Evolutionary conservation across 495 filamentous ascomycete species (phyloP).

Genomic region (Cercophora sp.): DNA sequence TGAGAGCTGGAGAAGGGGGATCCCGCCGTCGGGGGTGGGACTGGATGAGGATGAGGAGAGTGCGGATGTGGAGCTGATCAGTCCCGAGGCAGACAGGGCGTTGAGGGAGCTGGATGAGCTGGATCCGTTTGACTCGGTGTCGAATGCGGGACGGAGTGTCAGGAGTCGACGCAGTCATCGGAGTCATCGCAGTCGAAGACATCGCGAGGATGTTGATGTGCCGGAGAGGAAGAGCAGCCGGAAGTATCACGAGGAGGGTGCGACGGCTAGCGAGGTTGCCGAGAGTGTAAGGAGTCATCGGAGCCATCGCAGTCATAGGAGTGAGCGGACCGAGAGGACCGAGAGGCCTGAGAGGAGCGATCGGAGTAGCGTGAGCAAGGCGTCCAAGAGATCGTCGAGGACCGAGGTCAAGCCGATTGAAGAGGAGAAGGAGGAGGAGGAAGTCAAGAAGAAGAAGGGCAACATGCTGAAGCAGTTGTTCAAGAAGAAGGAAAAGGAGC

Average conservation of each 20-base stretch:
- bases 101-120: conserved; percentile 26
- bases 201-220: conserved; percentile 18
- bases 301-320: conserved; percentile 8
- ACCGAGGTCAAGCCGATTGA: conserved; percentile 30
- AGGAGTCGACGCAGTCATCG: conserved; percentile 23
- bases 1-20: conserved; percentile 82
- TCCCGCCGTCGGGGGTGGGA: conserved; percentile 53
- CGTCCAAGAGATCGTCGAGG: conserved; percentile 26
- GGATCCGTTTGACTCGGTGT: conserved; percentile 28
- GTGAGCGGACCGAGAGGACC: no score
- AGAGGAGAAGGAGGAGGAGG: conserved; percentile 30
- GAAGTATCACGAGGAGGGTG: conserved; percentile 17
- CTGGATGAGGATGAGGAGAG: conserved; percentile 41
- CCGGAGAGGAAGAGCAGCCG: conserved; percentile 29
- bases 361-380: conserved; percentile 17
- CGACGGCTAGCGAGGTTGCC: conserved; percentile 18
- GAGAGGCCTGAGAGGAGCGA: no score
- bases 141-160: conserved; percentile 18
- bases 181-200: conserved; percentile 26
- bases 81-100: conserved; percentile 64
- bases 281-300: conserved; percentile 28
- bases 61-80: conserved; percentile 85
- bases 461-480: conserved; percentile 52
- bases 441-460: conserved; percentile 36
- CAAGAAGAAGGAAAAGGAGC: conserved; percentile 43